Percentiles rank a stretch among this genome's conserved stretches.
These are phyloP conservation scores for Nicotiana tomentosiformis DNA, from an alignment of 257 asterid species.

Conservation along the genomic window DNA sequence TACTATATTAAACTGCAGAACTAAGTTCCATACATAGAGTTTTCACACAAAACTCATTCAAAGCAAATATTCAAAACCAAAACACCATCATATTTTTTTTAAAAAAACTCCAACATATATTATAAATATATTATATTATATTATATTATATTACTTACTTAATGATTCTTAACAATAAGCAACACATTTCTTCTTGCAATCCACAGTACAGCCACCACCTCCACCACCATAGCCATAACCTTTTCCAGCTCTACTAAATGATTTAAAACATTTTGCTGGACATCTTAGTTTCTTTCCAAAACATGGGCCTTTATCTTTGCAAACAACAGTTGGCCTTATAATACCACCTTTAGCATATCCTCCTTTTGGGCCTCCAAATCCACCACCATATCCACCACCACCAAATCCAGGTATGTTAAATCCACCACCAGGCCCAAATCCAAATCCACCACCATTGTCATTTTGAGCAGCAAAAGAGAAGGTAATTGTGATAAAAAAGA, in stretches of 20 bases:
- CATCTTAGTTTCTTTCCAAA: slow-evolving; percentile 64
- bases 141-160: background rate
- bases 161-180: slow-evolving; percentile 46
- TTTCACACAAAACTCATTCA: background rate
- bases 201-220: slow-evolving; percentile 82
- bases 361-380: slow-evolving; percentile 73
- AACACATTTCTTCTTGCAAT: slow-evolving; percentile 67
- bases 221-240: slow-evolving; percentile 90
- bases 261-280: slow-evolving; percentile 82
- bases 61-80: background rate
- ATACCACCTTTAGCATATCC: slow-evolving; percentile 46
- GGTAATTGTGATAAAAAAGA: slow-evolving; percentile 33
- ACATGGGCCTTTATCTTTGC: slow-evolving; percentile 76
- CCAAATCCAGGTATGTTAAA: slow-evolving; percentile 60
- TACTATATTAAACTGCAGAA: background rate
- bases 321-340: slow-evolving; percentile 39
- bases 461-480: slow-evolving; percentile 26
- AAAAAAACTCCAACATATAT: background rate
- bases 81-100: background rate
- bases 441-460: slow-evolving; percentile 19
- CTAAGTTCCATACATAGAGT: background rate
- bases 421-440: slow-evolving; percentile 49
- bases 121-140: background rate
- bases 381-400: slow-evolving; percentile 63
- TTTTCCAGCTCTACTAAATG: slow-evolving; percentile 70